Evolutionary conservation across 192 early-diverging fungal species (phyloP), one percentile per base, ranked within the genome.

Genomic region (Hyaloraphidium curvatum): DNA sequence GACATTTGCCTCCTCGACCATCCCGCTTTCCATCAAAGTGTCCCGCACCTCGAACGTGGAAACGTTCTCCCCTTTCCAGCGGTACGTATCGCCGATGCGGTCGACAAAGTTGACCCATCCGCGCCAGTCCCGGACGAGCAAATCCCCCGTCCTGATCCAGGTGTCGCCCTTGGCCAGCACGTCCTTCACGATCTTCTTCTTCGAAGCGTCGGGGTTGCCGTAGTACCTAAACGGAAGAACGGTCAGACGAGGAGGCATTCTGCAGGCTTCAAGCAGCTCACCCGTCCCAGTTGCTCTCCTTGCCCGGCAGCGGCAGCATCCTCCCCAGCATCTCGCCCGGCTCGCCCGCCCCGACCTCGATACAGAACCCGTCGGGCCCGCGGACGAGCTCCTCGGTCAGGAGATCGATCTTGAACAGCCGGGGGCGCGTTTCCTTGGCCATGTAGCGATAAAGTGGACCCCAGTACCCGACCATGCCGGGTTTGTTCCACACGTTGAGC

Each of bases 41-140:
- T 80, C 71, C 0, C 69, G 70, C 11, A 84, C 71, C 57, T 84
- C 81, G 17, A 68, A 61, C 22, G 68, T 70, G 27, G 40, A 52
- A 17, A 79, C 74, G 40, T 77, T 74, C 55, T 76, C 75, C 1
- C 72, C 67, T 48, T 80, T 80, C 82, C 80, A 82, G 11, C 82
- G 59, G 56, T 75, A 84, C 14, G 82, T 80, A 37, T 84, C 80
- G 4, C 82, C 80, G 21, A 75, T 62, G 22, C 82, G 74, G 39
- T 82, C 80, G 5, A 70, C 70, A 67, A 84, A 82, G 55, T 72
- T 77, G 54, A 67, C 67, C 55, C 67, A 80, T 1, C 72, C 67
- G 19, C 74, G 65, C 19, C 56, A 41, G 40, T 67, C 67, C 3
- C 52, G 48, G 31, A 68, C 69, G 5, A 83, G 52, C 26, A 81